A percentile compares a stretch with the other conserved stretches of the same genome.
Evolutionary conservation across 805 yeast genomes (phyloP).

Genomic region (Wickerhamomyces rabaulensis): DNA sequence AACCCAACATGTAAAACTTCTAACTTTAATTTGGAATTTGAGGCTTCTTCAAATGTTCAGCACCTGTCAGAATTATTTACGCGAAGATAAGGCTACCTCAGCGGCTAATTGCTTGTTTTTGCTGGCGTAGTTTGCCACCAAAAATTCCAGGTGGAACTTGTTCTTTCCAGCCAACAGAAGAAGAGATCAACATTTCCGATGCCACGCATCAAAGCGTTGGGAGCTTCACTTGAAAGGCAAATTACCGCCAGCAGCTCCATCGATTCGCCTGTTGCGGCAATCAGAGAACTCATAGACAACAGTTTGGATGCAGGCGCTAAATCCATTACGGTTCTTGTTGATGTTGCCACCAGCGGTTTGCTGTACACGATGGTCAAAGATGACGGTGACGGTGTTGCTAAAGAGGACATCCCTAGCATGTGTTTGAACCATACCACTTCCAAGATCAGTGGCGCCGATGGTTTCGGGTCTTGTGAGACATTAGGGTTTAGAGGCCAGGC

Average conservation of each 20-base stretch:
- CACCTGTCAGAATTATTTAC: too few species aligned
- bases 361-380: conserved; percentile 59
- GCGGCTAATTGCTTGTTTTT: neutral
- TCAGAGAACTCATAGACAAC: conserved; percentile 86
- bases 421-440: conserved; percentile 39
- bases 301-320: conserved; percentile 77
- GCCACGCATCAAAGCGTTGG: neutral
- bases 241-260: neutral
- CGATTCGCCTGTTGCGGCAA: conserved; percentile 71
- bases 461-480: conserved; percentile 26
- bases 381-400: conserved; percentile 34
- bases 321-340: conserved; percentile 49
- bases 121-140: neutral
- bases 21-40: too few species aligned
- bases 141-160: neutral
- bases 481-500: conserved; percentile 52
- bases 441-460: conserved; percentile 28
- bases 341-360: conserved; percentile 53
- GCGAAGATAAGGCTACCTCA: too few species aligned
- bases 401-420: conserved; percentile 27
- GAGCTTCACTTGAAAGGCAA: neutral
- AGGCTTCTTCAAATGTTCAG: too few species aligned
- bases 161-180: neutral
- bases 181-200: neutral
- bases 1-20: too few species aligned